Base-by-base conservation (phyloP, 2,329 filamentous ascomycete species). In the Trichoderma koningii region DNA sequence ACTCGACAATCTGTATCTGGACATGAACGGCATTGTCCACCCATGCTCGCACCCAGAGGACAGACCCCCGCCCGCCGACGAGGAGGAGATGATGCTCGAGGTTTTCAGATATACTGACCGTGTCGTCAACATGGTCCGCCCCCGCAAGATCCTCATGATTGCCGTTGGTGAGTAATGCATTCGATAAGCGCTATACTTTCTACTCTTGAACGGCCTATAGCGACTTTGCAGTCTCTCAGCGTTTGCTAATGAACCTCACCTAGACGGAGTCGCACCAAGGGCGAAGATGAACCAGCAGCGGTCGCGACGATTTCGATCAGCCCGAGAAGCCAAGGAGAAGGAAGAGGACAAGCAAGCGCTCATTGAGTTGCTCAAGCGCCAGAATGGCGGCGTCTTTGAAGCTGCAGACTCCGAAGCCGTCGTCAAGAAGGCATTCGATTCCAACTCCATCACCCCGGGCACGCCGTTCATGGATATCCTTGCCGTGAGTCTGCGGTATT, bases 261-360 rank as follows among this genome's bases (percentile, higher is more conserved):
- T 42, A 93, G 95, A 99, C 79, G 95, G 95, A 75, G 95, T 99
- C 69, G 95, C 95, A 5, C 96, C 95, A 53, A 90, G 95, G 76
- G 96, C 96, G 66, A 99, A 99, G 80, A 99, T 99, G 95, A 99
- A 99, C 76, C 96, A 99, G 76, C 95, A 99, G 80, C 92, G 95
- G 68, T 96, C 95, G 48, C 87, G 95, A 77, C 92, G 95, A 73
- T 99, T 99, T 80, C 89, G 95, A 68, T 91, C 94, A 23, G 95
- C 93, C 2, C 92, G 94, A 76, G 95, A 99, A 76, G 95, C 95
- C 17, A 89, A 92, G 74, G 93, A 98, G 76, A 97, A 97, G 75
- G 93, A 96, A 73, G 88, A 90, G 65, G 92, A 97, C 75, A 96
- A 96, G 74, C 88, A 90, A 68, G 92, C 97, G 75, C 88, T 97